These are phyloP conservation scores for Alternaria atra DNA, from an alignment of 2,329 filamentous ascomycete genomes.

Conservation along the genomic window DNA sequence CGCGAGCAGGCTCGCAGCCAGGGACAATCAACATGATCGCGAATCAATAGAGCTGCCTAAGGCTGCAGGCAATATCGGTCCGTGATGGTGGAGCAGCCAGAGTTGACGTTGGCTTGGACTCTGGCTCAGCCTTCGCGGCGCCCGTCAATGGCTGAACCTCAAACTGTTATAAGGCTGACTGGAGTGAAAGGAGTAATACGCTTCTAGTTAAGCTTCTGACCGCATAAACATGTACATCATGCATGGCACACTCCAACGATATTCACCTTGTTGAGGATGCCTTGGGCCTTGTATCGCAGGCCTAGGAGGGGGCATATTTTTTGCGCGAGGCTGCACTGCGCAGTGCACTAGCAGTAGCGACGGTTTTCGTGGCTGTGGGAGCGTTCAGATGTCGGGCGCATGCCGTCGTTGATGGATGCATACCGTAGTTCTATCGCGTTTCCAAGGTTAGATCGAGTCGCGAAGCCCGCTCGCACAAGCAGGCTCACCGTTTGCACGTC, in stretches of 20 bases:
- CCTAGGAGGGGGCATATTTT: conserved; percentile 11
- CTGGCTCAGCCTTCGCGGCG: conserved; percentile 33
- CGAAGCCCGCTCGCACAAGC: not conserved
- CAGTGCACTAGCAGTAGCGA: not conserved
- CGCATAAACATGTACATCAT: conserved; percentile 16
- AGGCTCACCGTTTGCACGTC: conserved; percentile 10
- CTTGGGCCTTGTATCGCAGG: conserved; percentile 20
- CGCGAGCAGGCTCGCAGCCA: conserved; percentile 7
- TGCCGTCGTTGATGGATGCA: not conserved
- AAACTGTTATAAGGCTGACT: conserved; percentile 46
- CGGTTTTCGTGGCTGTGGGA: not conserved
- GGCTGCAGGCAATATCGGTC: conserved; percentile 20
- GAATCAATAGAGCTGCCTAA: not conserved
- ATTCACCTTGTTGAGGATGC: conserved; percentile 16
- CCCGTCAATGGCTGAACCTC: conserved; percentile 26
- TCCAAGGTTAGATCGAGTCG: not conserved
- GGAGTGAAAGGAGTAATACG: conserved; percentile 26
- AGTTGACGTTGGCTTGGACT: conserved; percentile 13
- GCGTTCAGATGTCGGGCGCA: not conserved
- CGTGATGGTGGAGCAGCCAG: conserved; percentile 20
- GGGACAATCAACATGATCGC: conserved; percentile 1
- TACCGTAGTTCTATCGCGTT: not conserved
- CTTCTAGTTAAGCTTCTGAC: conserved; percentile 26
- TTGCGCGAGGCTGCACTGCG: conserved; percentile 2
- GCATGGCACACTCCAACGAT: conserved; percentile 20